Base-by-base conservation (phyloP, 2,329 filamentous ascomycete genomes). In the Sporothrix brasiliensis region DNA sequence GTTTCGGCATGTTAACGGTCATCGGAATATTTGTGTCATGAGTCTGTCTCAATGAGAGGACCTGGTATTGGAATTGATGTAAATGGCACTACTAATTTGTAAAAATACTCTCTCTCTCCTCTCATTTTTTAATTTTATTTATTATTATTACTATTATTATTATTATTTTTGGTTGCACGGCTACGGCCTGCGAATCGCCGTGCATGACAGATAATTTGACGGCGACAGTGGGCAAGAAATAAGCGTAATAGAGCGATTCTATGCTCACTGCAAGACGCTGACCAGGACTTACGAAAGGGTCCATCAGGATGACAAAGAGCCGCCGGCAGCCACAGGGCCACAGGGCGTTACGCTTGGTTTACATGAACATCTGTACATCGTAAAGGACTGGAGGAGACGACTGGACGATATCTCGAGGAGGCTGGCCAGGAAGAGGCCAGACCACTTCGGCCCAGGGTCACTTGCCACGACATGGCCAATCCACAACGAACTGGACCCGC, bases 171-270 rank as follows among this genome's bases (percentile, higher is more conserved):
- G 9, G 14, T 4, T 16, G 41, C 11, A 47, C 41, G 41, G 41
- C 41, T 11, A 47, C 4, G 34, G 34, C 34, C 34, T 6, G 6
- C 41, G 24, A 54, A 16, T 54, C 44, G 41, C 61, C 13, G 61
- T 50, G 61, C 61, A 65, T 65, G 24, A 65, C 44, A 16, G 58
- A 41, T 34, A 65, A 65, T 49, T 30, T 65, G 44, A 34, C 19
- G 5, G 24, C 24, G 41, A 30, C 21, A 27, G n/a, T 44, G n/a
- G n/a, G 6, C 24, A 6, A 56, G 2, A 16, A 65, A 49, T 63
- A 49, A 63, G 58, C 58, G 58, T 63, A 63, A 63, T 63, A 47
- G 30, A 47, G 39, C 39, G 3, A 47, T 63, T 16, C 16, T 34
- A 34, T 34, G 34, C 34, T 6, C 3, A 34, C 6, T 34, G 34